Evolutionary conservation across 2,329 filamentous ascomycete genomes (phyloP), one percentile per base, ranked within the genome.

Genomic region (Cladophialophora exuberans): DNA sequence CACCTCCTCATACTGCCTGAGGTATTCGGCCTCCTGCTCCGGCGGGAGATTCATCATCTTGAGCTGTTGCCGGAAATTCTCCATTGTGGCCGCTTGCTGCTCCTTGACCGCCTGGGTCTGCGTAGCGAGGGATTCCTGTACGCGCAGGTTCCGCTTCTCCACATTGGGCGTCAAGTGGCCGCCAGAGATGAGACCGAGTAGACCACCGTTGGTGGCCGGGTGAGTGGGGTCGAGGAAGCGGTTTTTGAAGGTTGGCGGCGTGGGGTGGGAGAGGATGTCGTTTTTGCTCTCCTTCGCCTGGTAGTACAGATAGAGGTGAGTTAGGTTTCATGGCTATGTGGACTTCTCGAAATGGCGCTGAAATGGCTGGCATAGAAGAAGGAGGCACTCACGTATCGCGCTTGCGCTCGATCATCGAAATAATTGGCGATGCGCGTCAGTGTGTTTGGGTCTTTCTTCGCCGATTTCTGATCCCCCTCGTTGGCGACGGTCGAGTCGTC

Each of bases 161-260:
- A 62, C n/a, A 39, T 42, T 46, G 20, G 30, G 54, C 6, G 47
- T 53, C 9, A 58, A 18, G 25, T 20, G 18, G 0, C 79, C 78
- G 0, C 79, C 79, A 0, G 73, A 78, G 1, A 80, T 60, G 1
- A 81, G 62, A 0, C 73, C 69, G 3, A 80, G 62, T 6, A 79
- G 64, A 6, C 72, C 73, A 2, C 79, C 79, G 33, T 71, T 78
- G 57, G 73, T 78, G 23, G 74, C 76, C 1, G 78, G 71, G 59
- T 81, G 74, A 53, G 72, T 78, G 0, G 79, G 79, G 57, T 83
- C 79, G 4, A 74, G 73, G 58, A 76, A 79, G 15, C 76, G 71
- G 4, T 75, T 79, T 0, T 68, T 66, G 58, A 81, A 80, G 15
- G 67, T 63, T 35, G 62, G 65, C 53, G 58, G 62, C 25, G 33